phyloP scores from a whole-genome alignment of 257 asterid genomes.

The Fraxinus cuspidata region DNA sequence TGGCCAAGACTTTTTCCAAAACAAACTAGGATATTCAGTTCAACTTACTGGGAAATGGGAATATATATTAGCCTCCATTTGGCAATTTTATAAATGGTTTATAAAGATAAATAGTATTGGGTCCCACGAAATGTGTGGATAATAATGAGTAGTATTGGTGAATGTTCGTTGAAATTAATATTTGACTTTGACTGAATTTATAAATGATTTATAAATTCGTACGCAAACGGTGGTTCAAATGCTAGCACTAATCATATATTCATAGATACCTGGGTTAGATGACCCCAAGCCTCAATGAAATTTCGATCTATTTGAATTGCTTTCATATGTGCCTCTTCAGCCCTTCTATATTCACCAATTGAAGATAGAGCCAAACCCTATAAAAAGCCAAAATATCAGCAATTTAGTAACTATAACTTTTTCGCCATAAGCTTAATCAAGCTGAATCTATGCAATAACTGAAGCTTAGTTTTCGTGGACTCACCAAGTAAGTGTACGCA shows the following conservation, averaged over 20 bases:
- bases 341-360: slow-evolving; percentile 77
- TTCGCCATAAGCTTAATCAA: slow-evolving; percentile 22
- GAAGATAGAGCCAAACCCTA: slow-evolving; percentile 93
- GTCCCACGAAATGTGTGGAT: too few relatives aligned
- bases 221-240: background rate
- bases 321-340: slow-evolving; percentile 91
- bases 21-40: slow-evolving; percentile 2
- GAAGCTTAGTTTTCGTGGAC: slow-evolving; percentile 32
- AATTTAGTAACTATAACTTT: background rate
- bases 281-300: slow-evolving; percentile 96
- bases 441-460: slow-evolving; percentile 16
- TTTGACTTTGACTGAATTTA: too few relatives aligned
- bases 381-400: slow-evolving; percentile 29
- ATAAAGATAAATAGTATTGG: too few relatives aligned
- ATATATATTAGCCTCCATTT: background rate
- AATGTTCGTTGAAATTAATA: too few relatives aligned
- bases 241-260: slow-evolving; percentile 11
- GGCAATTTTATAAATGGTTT: too few relatives aligned
- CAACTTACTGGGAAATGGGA: background rate
- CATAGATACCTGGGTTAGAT: slow-evolving; percentile 85
- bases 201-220: too few relatives aligned
- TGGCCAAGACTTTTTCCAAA: slow-evolving; percentile 15
- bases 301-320: slow-evolving; percentile 81
- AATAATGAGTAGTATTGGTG: too few relatives aligned
- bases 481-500: slow-evolving; percentile 92